Conservation (phyloP, 73 alveolate genomes). For the Symbiodinium natans region DNA sequence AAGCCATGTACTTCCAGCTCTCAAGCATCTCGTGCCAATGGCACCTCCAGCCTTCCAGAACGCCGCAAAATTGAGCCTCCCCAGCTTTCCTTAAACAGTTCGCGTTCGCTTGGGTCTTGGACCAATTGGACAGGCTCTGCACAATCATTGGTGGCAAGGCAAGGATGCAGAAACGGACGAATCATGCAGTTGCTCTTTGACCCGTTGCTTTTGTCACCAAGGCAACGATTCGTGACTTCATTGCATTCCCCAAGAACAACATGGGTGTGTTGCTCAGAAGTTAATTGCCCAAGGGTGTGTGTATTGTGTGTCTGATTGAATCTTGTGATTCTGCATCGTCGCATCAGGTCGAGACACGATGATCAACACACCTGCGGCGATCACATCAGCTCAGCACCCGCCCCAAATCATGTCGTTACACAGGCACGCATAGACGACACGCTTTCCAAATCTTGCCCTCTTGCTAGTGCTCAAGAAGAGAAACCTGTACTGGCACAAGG, state of each 20-base stretch:
- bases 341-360: conserved; percentile 55
- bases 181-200: not conserved
- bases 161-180: not conserved
- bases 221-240: conserved; percentile 87
- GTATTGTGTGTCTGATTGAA: not conserved
- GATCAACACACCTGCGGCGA: conserved; percentile 82
- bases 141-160: conserved; percentile 92
- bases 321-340: not conserved
- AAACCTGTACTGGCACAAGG: not conserved
- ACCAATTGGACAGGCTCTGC: conserved; percentile 91
- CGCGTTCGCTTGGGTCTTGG: too few species aligned
- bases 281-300: too few species aligned
- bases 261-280: not conserved
- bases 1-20: too few species aligned
- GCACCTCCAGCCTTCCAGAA: too few species aligned
- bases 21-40: too few species aligned
- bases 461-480: not conserved
- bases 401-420: not conserved
- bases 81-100: too few species aligned
- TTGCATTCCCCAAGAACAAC: conserved; percentile 91
- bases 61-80: too few species aligned
- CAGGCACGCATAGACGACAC: not conserved
- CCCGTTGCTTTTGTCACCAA: not conserved
- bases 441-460: too few species aligned
- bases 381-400: conserved; percentile 39